These are phyloP conservation scores for Cercospora zeae-maydis DNA, from an alignment of 2,329 filamentous ascomycete species.

Conservation along the genomic window DNA sequence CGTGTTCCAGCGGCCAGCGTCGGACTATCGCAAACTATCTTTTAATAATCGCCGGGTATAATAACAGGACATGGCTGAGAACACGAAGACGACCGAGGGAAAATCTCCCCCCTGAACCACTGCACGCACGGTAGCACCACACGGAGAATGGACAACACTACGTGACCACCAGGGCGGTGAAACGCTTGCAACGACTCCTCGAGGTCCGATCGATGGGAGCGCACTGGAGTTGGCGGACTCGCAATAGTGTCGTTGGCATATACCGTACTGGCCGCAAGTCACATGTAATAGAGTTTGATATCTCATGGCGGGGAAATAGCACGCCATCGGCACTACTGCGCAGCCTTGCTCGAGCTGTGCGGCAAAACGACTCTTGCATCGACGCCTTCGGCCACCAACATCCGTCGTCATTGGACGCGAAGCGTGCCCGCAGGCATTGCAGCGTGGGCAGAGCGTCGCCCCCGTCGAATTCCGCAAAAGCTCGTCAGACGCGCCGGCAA, in stretches of 20 bases:
- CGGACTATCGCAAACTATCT: background rate
- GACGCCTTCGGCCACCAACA: conserved; percentile 2
- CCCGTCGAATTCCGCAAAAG: background rate
- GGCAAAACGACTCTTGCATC: background rate
- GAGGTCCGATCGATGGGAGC: too few species aligned
- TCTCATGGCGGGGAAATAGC: conserved; percentile 3
- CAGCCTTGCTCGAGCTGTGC: conserved; percentile 4
- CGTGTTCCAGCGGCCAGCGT: background rate
- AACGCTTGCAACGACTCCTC: too few species aligned
- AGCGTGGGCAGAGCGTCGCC: background rate
- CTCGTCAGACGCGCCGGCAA: conserved; percentile 7
- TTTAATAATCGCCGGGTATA: background rate
- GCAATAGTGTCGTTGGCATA: too few species aligned
- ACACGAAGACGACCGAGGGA: background rate
- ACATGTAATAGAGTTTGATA: conserved; percentile 5
- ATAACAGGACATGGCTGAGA: background rate
- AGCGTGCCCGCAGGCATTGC: background rate
- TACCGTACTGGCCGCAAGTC: too few species aligned
- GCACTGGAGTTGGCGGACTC: too few species aligned
- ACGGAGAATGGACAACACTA: too few species aligned
- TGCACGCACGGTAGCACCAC: too few species aligned
- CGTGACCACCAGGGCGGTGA: too few species aligned
- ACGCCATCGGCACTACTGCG: conserved; percentile 11
- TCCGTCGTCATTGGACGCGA: background rate
- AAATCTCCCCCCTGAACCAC: background rate